phyloP scores from a whole-genome alignment of 176 grass and related monocot genomes.

The Phyllostachys edulis region DNA sequence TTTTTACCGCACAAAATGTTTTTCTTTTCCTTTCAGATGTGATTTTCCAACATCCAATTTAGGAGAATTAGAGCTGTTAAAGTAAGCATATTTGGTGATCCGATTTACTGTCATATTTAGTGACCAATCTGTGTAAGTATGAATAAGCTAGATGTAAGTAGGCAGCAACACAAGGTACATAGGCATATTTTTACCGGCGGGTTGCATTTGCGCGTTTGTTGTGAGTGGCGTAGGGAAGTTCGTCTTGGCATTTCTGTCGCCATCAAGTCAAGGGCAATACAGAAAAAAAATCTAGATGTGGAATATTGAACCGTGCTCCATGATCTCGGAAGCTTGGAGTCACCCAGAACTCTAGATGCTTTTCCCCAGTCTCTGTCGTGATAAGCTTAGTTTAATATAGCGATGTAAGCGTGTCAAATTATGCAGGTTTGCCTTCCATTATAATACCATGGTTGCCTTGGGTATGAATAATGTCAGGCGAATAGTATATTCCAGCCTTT shows the following conservation, averaged over 20 bases:
- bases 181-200: not conserved
- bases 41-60: not conserved
- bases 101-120: not conserved
- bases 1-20: not conserved
- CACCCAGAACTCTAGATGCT: not conserved
- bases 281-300: not conserved
- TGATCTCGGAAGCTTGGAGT: not conserved
- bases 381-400: not conserved
- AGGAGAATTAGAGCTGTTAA: not conserved
- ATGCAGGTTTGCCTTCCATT: not conserved
- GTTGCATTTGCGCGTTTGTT: not conserved
- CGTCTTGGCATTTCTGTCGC: not conserved
- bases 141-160: not conserved
- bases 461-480: not conserved
- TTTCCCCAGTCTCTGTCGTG: not conserved
- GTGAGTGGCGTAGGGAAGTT: constrained; percentile 19
- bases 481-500: not conserved
- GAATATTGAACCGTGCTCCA: not conserved
- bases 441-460: not conserved
- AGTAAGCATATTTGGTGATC: not conserved
- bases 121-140: not conserved
- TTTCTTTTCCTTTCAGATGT: not conserved
- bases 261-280: not conserved
- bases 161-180: not conserved
- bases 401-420: not conserved